Evolutionary conservation across 2,329 filamentous ascomycete genomes (phyloP).

Genomic region (Cladobotryum protrusum): DNA sequence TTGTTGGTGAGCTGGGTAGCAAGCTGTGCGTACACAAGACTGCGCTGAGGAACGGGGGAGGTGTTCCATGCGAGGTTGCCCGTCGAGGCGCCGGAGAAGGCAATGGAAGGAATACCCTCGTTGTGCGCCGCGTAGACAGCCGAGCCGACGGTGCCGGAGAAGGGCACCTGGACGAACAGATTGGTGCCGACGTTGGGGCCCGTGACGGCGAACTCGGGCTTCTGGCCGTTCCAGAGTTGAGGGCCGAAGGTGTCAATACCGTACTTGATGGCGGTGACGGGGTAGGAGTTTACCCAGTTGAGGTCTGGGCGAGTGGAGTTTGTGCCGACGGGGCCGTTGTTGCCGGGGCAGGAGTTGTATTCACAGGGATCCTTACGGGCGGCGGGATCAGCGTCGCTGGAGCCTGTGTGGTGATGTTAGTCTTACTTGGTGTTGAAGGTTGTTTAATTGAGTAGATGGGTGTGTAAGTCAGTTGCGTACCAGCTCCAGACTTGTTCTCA

Average conservation of each 20-base stretch:
- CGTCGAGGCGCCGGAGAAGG: conserved; percentile 54
- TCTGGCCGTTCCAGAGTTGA: conserved; percentile 26
- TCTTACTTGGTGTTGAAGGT: conserved; percentile 5
- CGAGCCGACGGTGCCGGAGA: conserved; percentile 64
- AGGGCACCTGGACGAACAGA: conserved; percentile 46
- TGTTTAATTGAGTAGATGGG: too few species aligned
- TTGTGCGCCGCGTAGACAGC: conserved; percentile 51
- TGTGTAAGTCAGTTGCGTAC: conserved; percentile 38
- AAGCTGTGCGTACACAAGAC: conserved; percentile 57
- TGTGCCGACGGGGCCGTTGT: conserved; percentile 48
- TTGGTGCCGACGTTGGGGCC: conserved; percentile 58
- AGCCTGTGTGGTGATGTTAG: conserved; percentile 40
- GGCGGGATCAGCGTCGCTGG: conserved; percentile 38
- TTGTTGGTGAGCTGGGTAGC: conserved; percentile 51
- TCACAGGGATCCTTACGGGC: conserved; percentile 48
- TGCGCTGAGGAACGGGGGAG: conserved; percentile 45
- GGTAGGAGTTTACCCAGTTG: conserved; percentile 68
- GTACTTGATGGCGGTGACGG: conserved; percentile 37
- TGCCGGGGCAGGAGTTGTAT: conserved; percentile 54
- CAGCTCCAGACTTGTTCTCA: conserved; percentile 57
- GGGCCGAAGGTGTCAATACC: conserved; percentile 10
- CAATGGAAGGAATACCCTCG: conserved; percentile 57
- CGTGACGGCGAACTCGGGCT: conserved; percentile 57
- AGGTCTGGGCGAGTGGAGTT: conserved; percentile 52
- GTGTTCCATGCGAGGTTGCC: conserved; percentile 49